Percentiles rank a stretch among this genome's conserved stretches.
These are phyloP conservation scores for Microcyclosporella mali DNA, from an alignment of 2,329 filamentous ascomycete genomes.

Conservation along the genomic window DNA sequence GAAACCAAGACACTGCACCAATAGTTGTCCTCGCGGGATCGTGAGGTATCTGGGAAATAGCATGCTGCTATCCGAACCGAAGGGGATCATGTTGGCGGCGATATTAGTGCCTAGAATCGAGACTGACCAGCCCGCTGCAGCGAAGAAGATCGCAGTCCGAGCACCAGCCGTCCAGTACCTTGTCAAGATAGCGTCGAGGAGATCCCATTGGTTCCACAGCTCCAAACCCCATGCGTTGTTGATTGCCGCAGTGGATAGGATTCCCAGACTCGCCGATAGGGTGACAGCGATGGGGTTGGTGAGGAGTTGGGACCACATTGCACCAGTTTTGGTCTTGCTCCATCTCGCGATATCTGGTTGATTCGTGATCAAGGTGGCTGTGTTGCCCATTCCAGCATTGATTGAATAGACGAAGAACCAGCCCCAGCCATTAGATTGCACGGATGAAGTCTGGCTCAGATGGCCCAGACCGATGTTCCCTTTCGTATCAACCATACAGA, in stretches of 20 bases:
- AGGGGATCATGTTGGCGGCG: constrained; percentile 33
- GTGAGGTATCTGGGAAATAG: constrained; percentile 49
- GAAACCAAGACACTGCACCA: constrained; percentile 40
- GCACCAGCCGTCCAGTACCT: constrained; percentile 29
- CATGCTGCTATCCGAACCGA: constrained; percentile 30
- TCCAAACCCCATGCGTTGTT: constrained; percentile 38
- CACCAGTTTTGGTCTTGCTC: constrained; percentile 33
- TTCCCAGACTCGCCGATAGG: constrained; percentile 39
- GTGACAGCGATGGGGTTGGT: constrained; percentile 39
- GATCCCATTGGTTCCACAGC: constrained; percentile 32
- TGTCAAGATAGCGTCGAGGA: constrained; percentile 31
- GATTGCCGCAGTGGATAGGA: constrained; percentile 40
- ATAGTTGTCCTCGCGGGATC: constrained; percentile 30
- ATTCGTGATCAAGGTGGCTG: constrained; percentile 43
- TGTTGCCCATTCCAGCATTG: constrained; percentile 38
- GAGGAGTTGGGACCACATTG: constrained; percentile 40
- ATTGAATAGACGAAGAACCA: constrained; percentile 40
- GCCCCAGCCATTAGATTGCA: constrained; percentile 23
- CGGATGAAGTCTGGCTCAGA: constrained; percentile 45
- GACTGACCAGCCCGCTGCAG: constrained; percentile 33
- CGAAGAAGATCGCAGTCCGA: constrained; percentile 38
- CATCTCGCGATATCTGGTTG: constrained; percentile 38
- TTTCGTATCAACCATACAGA: constrained; percentile 32
- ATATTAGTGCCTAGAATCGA: constrained; percentile 36
- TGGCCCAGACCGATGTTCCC: constrained; percentile 24